Evolutionary conservation across 768 basidiomycete species (phyloP).

Genomic region (Naganishia vaughanmartiniae): DNA sequence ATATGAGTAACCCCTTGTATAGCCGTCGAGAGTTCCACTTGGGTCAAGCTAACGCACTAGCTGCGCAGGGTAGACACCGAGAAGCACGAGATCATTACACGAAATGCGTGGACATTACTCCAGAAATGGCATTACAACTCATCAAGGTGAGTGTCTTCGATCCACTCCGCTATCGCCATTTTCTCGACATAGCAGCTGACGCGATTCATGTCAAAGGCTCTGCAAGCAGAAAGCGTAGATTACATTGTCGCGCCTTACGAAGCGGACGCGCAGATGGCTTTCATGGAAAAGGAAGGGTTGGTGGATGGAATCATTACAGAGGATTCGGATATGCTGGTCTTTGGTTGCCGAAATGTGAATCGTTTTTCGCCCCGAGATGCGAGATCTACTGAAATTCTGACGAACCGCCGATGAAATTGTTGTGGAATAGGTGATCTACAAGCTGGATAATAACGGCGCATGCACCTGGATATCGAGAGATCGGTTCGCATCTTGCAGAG

Average conservation of each 20-base stretch:
- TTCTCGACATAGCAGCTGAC: neutral
- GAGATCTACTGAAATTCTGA: no score
- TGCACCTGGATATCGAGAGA: constrained; percentile 54
- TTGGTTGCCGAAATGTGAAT: constrained; percentile 79
- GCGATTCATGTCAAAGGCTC: constrained; percentile 59
- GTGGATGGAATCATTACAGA: constrained; percentile 94
- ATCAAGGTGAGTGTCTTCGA: constrained; percentile 68
- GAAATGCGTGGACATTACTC: constrained; percentile 91
- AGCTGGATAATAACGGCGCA: constrained; percentile 66
- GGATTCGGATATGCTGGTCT: constrained; percentile 95
- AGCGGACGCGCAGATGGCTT: constrained; percentile 94
- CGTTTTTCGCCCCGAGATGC: neutral
- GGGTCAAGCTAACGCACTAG: constrained; percentile 67
- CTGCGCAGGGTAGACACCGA: constrained; percentile 70
- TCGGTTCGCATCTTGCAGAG: constrained; percentile 55
- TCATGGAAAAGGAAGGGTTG: constrained; percentile 74
- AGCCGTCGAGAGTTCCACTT: constrained; percentile 73
- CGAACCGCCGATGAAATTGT: neutral
- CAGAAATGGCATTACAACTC: constrained; percentile 93
- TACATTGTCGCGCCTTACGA: constrained; percentile 98
- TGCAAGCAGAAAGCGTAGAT: constrained; percentile 71
- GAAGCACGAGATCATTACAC: constrained; percentile 85
- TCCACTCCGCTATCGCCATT: neutral
- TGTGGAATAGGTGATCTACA: constrained; percentile 63
- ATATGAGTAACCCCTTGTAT: neutral